Base-by-base conservation (phyloP, 1,139 yeast species). In the Nadsonia commutata region DNA sequence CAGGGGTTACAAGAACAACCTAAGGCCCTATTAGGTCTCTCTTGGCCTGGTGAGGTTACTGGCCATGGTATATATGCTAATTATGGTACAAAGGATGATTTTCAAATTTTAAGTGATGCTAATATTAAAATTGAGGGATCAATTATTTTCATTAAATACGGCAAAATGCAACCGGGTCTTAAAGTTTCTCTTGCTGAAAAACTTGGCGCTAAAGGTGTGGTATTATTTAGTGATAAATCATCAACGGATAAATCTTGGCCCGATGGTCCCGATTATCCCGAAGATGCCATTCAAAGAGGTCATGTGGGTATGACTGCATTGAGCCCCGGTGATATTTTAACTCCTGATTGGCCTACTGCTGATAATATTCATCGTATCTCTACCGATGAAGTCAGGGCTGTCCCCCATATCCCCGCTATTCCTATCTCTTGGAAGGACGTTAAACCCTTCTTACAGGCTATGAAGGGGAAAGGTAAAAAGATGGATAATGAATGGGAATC, bases 361-460 rank as follows among this genome's bases (percentile, higher is more conserved):
- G 48, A 56, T 18, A 48, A 54, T 11, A 49, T 58, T 16, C 57
- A 54, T 31, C 51, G 57, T 17, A 45, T 59, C 2, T 67, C 64
- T 18, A 66, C 76, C 65, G 62, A 66, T 11, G 65, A 72, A 23
- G 74, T 85, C 0, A 63, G 63, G 16, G 65, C 72, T 38, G 67
- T 83, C 2, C 81, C 94, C 0, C 70, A 73, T 31, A 74, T 90
- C 3, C 94, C 95, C 0, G 70, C 81, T 3, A 66, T 83, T 1
- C 88, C 95, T 0, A 65, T 85, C 5, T 79, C 95, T 0, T 75
- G 79, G 72, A 67, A 67, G 39, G 94, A 84, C 54, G 90, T 80
- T 1, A 57, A 61, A 18, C 59, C 59, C 2, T 65, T 86, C 9
- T 56, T 83, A 44, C 52, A 62, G 0, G 60, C 68, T 27, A 52